Conservation (phyloP, 2,329 filamentous ascomycete species). For the Xylariaceae sp. region DNA sequence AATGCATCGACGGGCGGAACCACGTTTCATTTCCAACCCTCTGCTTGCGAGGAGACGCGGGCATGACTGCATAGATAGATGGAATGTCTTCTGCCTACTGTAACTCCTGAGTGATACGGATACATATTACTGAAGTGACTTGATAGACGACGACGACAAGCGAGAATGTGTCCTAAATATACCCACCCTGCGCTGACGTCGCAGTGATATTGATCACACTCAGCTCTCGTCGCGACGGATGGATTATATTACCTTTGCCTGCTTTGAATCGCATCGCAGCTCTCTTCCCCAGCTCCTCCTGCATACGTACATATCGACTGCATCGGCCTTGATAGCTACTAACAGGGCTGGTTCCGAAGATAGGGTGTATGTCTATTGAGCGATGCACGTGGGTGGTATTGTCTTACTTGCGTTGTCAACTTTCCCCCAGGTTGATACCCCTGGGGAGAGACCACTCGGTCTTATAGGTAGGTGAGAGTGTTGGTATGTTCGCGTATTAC, state of each 20-base stretch:
- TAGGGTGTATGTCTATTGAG: neutral
- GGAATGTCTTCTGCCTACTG: too few relatives aligned
- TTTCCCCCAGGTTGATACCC: neutral
- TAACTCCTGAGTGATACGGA: too few relatives aligned
- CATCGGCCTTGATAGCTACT: neutral
- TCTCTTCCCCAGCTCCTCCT: neutral
- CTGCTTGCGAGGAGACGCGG: neutral
- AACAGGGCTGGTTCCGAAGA: neutral
- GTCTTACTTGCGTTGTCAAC: neutral
- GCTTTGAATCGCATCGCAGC: neutral
- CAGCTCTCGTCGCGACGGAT: too few relatives aligned
- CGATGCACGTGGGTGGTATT: neutral
- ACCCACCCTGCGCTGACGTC: neutral
- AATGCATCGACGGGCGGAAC: neutral
- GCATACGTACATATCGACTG: neutral
- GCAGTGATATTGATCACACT: neutral
- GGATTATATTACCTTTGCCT: too few relatives aligned
- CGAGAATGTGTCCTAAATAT: too few relatives aligned
- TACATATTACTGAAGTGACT: too few relatives aligned
- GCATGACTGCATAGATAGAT: neutral
- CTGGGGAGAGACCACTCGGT: neutral
- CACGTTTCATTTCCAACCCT: neutral
- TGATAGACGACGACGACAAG: neutral
- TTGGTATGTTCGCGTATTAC: too few relatives aligned
- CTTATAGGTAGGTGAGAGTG: neutral